These are phyloP conservation scores for Cucumis cinereus DNA, from an alignment of 306 rosid genomes.

Conservation along the genomic window DNA sequence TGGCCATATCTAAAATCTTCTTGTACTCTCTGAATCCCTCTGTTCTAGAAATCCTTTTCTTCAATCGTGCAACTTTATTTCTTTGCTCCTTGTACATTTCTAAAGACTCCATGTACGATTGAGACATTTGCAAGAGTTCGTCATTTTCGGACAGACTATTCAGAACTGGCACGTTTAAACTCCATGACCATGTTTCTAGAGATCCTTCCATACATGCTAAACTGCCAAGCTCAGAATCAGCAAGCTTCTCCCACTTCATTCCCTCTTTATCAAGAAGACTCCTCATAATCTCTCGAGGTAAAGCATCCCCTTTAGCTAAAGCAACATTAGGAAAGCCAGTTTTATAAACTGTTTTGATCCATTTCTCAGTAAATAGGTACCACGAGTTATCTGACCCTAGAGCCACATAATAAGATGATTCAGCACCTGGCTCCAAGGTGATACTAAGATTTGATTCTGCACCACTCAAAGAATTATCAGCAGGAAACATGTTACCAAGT, in stretches of 20 bases:
- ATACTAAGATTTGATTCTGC: constrained; percentile 15
- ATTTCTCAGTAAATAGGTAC: constrained; percentile 82
- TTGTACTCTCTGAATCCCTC: constrained; percentile 77
- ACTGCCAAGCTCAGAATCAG: constrained; percentile 62
- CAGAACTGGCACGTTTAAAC: constrained; percentile 86
- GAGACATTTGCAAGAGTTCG: constrained; percentile 53
- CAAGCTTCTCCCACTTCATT: constrained; percentile 84
- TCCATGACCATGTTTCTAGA: constrained; percentile 96
- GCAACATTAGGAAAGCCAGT: constrained; percentile 77
- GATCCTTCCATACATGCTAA: constrained; percentile 86
- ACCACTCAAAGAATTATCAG: constrained; percentile 28
- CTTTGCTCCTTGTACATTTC: constrained; percentile 73
- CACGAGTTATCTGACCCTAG: constrained; percentile 94
- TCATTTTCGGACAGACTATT: constrained; percentile 78
- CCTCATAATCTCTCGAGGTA: constrained; percentile 84
- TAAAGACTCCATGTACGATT: constrained; percentile 33
- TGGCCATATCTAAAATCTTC: constrained; percentile 50
- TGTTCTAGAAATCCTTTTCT: constrained; percentile 67
- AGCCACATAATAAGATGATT: constrained; percentile 73
- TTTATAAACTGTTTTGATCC: constrained; percentile 70
- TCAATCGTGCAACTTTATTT: constrained; percentile 76
- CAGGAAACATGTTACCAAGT: constrained; percentile 36
- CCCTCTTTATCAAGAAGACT: constrained; percentile 66
- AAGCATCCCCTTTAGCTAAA: constrained; percentile 59
- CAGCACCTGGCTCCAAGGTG: constrained; percentile 20